phyloP scores from a whole-genome alignment of 306 rosid species.

The Vigna trinervia region DNA sequence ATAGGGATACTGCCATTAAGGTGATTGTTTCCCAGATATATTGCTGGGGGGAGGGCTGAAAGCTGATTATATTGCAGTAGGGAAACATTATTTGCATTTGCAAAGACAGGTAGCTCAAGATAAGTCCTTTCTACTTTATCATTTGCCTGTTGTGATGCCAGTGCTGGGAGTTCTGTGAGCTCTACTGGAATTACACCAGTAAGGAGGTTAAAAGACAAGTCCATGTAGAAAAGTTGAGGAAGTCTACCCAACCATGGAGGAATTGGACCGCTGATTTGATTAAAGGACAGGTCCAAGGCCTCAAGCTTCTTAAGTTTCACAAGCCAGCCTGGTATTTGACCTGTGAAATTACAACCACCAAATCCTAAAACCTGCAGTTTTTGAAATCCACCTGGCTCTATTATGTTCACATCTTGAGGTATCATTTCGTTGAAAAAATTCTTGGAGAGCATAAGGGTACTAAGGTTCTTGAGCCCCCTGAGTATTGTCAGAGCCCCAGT shows the following conservation, averaged over 20 bases:
- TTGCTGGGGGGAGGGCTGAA: slow-evolving; percentile 76
- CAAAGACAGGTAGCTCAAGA: slow-evolving; percentile 88
- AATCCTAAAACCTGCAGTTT: slow-evolving; percentile 70
- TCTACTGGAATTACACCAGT: slow-evolving; percentile 68
- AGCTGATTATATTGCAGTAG: slow-evolving; percentile 82
- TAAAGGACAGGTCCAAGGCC: slow-evolving; percentile 80
- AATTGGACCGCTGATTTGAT: slow-evolving; percentile 64
- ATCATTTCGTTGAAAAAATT: slow-evolving; percentile 62
- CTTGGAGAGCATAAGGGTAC: slow-evolving; percentile 67
- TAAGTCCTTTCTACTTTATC: slow-evolving; percentile 57
- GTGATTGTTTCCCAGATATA: slow-evolving; percentile 69
- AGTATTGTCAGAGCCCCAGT: slow-evolving; percentile 70
- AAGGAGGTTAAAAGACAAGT: slow-evolving; percentile 69
- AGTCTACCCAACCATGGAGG: slow-evolving; percentile 78
- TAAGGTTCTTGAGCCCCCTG: slow-evolving; percentile 67
- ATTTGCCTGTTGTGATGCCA: slow-evolving; percentile 56
- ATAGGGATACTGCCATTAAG: slow-evolving; percentile 70
- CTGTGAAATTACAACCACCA: slow-evolving; percentile 79
- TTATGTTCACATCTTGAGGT: slow-evolving; percentile 58
- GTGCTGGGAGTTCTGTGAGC: slow-evolving; percentile 64
- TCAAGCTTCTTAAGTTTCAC: slow-evolving; percentile 63
- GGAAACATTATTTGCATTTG: slow-evolving; percentile 67
- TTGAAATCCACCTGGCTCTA: slow-evolving; percentile 67
- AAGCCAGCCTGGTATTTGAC: slow-evolving; percentile 83
- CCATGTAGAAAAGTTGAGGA: slow-evolving; percentile 79